These are phyloP conservation scores for Styphnolobium japonicum DNA, from an alignment of 306 rosid genomes.

Conservation along the genomic window DNA sequence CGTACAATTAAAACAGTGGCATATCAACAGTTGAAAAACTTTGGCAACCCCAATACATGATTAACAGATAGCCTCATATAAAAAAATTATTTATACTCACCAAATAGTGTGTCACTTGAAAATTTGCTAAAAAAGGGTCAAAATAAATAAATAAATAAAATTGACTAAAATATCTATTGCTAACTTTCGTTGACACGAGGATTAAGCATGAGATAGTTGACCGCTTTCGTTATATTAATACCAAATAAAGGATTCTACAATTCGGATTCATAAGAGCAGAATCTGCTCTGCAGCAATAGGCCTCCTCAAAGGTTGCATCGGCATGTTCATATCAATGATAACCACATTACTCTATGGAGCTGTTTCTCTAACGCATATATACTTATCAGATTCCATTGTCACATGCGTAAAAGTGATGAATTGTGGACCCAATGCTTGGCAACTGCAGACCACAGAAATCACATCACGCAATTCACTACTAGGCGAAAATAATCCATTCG, in stretches of 20 bases:
- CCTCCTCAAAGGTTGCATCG: conserved; percentile 93
- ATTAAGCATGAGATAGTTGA: no score
- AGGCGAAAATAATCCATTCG: no score
- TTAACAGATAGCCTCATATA: neutral
- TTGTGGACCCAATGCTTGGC: conserved; percentile 89
- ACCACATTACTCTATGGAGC: conserved; percentile 92
- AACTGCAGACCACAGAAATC: conserved; percentile 59
- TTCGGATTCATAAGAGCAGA: conserved; percentile 98
- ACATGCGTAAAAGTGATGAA: conserved; percentile 94
- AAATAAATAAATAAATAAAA: no score
- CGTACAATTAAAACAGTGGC: neutral
- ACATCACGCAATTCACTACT: conserved; percentile 23
- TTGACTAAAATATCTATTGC: no score
- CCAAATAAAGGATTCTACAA: conserved; percentile 82
- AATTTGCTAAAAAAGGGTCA: neutral
- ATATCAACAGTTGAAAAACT: neutral
- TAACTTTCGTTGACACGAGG: no score
- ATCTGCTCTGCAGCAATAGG: conserved; percentile 94
- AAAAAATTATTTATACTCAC: neutral
- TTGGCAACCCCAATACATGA: conserved; percentile 1
- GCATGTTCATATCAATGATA: conserved; percentile 89
- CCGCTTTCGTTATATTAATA: no score
- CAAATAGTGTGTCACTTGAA: neutral
- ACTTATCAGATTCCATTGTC: conserved; percentile 97
- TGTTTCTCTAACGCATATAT: conserved; percentile 89